Percentiles rank a stretch among this genome's conserved stretches.
These are phyloP conservation scores for Penicillium rolfsii DNA, from an alignment of 2,329 filamentous ascomycete genomes.

Conservation along the genomic window DNA sequence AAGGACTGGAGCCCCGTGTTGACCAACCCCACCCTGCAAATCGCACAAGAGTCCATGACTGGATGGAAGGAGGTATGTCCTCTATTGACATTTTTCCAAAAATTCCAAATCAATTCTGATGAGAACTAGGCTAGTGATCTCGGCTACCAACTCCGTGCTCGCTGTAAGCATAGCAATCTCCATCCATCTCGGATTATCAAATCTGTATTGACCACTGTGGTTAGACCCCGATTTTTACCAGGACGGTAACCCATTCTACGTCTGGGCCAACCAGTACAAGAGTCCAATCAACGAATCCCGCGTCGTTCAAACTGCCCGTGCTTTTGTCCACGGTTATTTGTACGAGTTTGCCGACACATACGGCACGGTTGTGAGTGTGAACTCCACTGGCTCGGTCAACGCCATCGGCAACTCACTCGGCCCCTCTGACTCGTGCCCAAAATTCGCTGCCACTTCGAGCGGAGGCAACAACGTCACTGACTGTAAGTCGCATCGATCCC, in stretches of 20 bases:
- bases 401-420: constrained; percentile 66
- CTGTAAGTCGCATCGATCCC: constrained; percentile 17
- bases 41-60: constrained; percentile 62
- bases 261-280: constrained; percentile 69
- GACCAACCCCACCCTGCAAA: constrained; percentile 58
- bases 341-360: constrained; percentile 57
- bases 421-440: constrained; percentile 65
- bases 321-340: constrained; percentile 66
- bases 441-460: constrained; percentile 57
- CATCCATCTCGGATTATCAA: neutral
- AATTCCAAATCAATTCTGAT: constrained; percentile 35
- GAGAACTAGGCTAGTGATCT: constrained; percentile 21
- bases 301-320: constrained; percentile 64
- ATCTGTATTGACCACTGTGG: neutral
- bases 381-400: constrained; percentile 54
- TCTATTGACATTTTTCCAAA: constrained; percentile 47
- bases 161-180: constrained; percentile 20
- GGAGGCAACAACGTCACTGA: constrained; percentile 29
- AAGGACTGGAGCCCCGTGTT: constrained; percentile 62
- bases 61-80: constrained; percentile 60
- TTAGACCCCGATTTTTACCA: constrained; percentile 55
- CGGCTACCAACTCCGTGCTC: constrained; percentile 25
- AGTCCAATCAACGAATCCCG: constrained; percentile 41
- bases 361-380: constrained; percentile 62
- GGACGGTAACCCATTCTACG: constrained; percentile 56